Conservation (phyloP, 2,329 filamentous ascomycete species). For the Trichoderma sp. region DNA sequence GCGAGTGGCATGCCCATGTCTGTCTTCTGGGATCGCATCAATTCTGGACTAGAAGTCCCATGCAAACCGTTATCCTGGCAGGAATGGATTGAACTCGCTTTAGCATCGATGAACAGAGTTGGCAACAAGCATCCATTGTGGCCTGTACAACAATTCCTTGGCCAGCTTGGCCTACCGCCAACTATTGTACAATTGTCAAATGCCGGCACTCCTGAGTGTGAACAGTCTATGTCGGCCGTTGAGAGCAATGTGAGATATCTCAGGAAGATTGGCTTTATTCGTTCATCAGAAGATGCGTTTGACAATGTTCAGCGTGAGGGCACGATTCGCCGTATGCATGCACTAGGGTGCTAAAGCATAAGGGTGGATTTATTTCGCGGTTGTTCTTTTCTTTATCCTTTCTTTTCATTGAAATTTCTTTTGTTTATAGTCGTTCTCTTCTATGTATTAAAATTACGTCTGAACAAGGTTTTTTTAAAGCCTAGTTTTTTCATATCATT, state of each 20-base stretch:
- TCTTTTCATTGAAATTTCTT: not conserved
- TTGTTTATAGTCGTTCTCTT: not conserved
- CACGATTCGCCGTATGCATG: constrained; percentile 7
- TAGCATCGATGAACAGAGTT: constrained; percentile 12
- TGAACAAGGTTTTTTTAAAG: not conserved
- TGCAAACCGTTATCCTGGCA: constrained; percentile 20
- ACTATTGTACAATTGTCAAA: not conserved
- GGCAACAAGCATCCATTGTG: constrained; percentile 26
- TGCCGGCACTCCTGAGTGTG: not conserved
- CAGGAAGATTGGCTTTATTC: constrained; percentile 39
- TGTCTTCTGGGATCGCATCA: constrained; percentile 25
- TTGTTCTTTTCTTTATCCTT: not conserved
- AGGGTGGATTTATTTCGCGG: not conserved
- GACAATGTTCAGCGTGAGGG: not conserved
- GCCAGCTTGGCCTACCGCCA: constrained; percentile 16
- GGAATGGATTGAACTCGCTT: constrained; percentile 20
- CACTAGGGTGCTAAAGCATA: not conserved
- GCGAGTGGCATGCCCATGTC: constrained; percentile 20
- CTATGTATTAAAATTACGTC: not conserved
- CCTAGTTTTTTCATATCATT: not conserved
- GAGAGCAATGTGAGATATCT: constrained; percentile 21
- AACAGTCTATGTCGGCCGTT: constrained; percentile 2
- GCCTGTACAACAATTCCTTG: constrained; percentile 28
- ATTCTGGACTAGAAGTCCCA: constrained; percentile 16
- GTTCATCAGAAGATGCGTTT: constrained; percentile 4